Base-by-base conservation (phyloP, 306 rosid genomes). In the Trifolium fragiferum region DNA sequence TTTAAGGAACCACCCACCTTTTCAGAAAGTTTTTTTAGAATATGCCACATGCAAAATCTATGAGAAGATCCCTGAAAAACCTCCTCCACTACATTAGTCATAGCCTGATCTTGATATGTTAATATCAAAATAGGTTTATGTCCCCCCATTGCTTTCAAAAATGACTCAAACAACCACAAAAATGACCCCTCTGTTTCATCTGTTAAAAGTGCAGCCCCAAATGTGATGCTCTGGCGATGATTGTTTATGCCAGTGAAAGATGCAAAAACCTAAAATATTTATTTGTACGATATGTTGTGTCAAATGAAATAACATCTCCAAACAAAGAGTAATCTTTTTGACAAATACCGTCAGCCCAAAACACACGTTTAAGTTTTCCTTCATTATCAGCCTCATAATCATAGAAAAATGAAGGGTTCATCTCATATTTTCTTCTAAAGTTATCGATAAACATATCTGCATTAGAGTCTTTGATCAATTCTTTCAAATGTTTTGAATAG, bases 231-330 rank as follows among this genome's bases (percentile, higher is more conserved):
- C 4, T 30, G 33, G 4, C 33, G 33, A 30, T 30, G 2, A 30
- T 30, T 30, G 4, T 30, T 30, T 30, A 2, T 30, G 33, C 3
- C 33, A 30, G 1, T 30, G 1, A 30, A 30, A 30, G 1, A 5
- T 30, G 33, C 33, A 30, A 30, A 30, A 30, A 30, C 4, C 3
- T 8, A 6, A 4, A 38, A 40, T 40, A 65, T 10, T 38, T 65
- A 38, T 66, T 66, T 66, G 37, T 66, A 21, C 1, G 2, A 8
- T 44, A 57, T 44, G 16, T 44, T 5, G 13, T 66, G 57, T 23
- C 72, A 66, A 66, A 43, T 12, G 55, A 66, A 66, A 66, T 12
- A 10, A 40, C n/a, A 11, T 65, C 70, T 65, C 32, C 35, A 65
- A 41, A 65, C 10, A 40, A 19, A 66, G 30, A 65, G 18, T 66